Evolutionary conservation across 2,329 filamentous ascomycete genomes (phyloP).

Genomic region (Fusarium duplospermum): DNA sequence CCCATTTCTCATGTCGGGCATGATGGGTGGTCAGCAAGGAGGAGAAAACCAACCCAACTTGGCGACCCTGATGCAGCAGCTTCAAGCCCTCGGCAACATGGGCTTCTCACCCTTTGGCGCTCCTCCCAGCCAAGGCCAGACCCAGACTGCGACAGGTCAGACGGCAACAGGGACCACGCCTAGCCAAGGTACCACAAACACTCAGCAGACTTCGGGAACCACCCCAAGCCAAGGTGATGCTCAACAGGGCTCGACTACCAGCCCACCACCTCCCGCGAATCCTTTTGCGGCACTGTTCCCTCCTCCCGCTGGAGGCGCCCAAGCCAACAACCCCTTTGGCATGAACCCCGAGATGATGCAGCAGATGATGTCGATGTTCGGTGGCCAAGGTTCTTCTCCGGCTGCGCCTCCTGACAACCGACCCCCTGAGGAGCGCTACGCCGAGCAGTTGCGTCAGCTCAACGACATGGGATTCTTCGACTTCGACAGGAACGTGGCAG

Average conservation of each 20-base stretch:
- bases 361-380: conserved; percentile 64
- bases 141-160: conserved; percentile 44
- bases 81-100: conserved; percentile 44
- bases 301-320: conserved; percentile 41
- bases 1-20: conserved; percentile 46
- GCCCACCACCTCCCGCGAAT: conserved; percentile 63
- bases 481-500: conserved; percentile 92
- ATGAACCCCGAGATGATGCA: conserved; percentile 67
- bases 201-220: conserved; percentile 39
- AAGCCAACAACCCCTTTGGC: conserved; percentile 56
- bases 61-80: conserved; percentile 42
- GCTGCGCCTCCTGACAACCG: conserved; percentile 79
- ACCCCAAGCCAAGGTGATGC: conserved; percentile 21
- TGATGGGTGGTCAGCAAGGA: conserved; percentile 32
- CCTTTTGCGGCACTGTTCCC: conserved; percentile 76
- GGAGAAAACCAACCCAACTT: conserved; percentile 26
- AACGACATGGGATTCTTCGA: conserved; percentile 99
- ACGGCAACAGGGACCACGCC: conserved; percentile 45
- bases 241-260: conserved; percentile 45
- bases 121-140: conserved; percentile 15
- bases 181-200: conserved; percentile 40
- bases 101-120: conserved; percentile 52
- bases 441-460: conserved; percentile 87
- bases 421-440: conserved; percentile 93
- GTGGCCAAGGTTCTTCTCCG: conserved; percentile 54